These are phyloP conservation scores for Stephania cephalantha DNA, from an alignment of 164 flowering plant genomes.

Conservation along the genomic window DNA sequence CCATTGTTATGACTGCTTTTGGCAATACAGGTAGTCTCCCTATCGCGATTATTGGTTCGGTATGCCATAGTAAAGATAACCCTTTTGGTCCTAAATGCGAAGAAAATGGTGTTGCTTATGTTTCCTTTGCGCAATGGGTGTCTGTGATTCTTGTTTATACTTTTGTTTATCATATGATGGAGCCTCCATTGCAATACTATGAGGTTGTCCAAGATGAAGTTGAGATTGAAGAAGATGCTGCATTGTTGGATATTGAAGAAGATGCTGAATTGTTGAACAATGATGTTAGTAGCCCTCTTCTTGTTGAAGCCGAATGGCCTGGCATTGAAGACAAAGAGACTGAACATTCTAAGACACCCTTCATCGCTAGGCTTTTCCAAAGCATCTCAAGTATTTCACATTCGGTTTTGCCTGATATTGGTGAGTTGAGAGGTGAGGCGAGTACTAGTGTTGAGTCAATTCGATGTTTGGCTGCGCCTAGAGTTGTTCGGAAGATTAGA, in stretches of 20 bases:
- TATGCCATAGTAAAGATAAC: conserved; percentile 55
- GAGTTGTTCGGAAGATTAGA: conserved; percentile 63
- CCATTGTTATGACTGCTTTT: conserved; percentile 76
- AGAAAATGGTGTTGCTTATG: conserved; percentile 65
- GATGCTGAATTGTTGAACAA: background rate
- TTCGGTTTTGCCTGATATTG: conserved; percentile 36
- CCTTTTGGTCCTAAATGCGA: conserved; percentile 73
- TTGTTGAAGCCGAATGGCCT: conserved; percentile 89
- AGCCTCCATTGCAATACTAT: conserved; percentile 77
- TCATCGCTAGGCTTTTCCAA: conserved; percentile 59
- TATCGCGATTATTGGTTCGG: conserved; percentile 67
- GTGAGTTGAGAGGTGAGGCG: conserved; percentile 29
- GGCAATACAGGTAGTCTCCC: conserved; percentile 91
- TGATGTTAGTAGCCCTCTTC: conserved; percentile 58
- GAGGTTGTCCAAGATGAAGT: conserved; percentile 46
- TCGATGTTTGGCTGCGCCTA: conserved; percentile 72
- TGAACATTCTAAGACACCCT: conserved; percentile 69
- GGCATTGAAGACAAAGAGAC: conserved; percentile 88
- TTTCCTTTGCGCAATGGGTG: conserved; percentile 88
- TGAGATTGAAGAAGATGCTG: conserved; percentile 33
- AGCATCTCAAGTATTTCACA: conserved; percentile 43
- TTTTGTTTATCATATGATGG: conserved; percentile 95
- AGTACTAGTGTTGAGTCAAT: conserved; percentile 45
- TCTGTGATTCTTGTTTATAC: conserved; percentile 84
- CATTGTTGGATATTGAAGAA: conserved; percentile 33